A percentile compares a stretch with the other conserved stretches of the same genome.
Conservation (phyloP, 1,284 basidiomycete genomes). For the Cutaneotrichosporon sp. region DNA sequence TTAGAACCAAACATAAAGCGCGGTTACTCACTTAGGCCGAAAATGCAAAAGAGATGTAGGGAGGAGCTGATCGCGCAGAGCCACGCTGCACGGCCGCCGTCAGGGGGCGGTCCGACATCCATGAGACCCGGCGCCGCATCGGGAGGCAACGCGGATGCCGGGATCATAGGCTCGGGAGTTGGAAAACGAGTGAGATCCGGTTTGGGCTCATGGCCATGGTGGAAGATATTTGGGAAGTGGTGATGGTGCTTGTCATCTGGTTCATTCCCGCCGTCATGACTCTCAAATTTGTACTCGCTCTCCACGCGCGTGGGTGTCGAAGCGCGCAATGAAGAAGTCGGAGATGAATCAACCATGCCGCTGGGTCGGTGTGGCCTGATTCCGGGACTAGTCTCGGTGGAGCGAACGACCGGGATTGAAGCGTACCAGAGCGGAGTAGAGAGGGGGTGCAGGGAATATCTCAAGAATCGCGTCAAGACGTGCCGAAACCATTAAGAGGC, state of each 20-base stretch:
- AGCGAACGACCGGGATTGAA: too few species aligned
- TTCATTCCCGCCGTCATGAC: too few species aligned
- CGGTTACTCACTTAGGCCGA: conserved; percentile 40
- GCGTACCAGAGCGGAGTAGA: too few species aligned
- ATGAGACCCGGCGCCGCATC: neutral
- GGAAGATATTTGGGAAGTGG: too few species aligned
- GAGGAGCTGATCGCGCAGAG: conserved; percentile 27
- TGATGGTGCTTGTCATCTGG: too few species aligned
- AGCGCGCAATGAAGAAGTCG: neutral
- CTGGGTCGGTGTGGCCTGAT: too few species aligned
- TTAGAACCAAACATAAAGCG: too few species aligned
- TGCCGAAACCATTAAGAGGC: too few species aligned
- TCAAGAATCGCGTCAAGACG: too few species aligned
- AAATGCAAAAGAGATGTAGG: conserved; percentile 39
- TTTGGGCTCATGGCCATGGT: too few species aligned
- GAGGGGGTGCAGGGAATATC: too few species aligned
- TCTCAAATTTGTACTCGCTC: neutral
- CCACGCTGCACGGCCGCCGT: conserved; percentile 17
- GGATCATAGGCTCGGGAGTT: neutral
- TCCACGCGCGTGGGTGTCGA: neutral
- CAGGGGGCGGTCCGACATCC: conserved; percentile 16
- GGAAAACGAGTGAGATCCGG: neutral
- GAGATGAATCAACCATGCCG: neutral
- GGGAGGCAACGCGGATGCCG: neutral
- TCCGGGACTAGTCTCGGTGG: too few species aligned